phyloP scores from a whole-genome alignment of 1,139 yeast genomes.

The Waltiozyma sp. region DNA sequence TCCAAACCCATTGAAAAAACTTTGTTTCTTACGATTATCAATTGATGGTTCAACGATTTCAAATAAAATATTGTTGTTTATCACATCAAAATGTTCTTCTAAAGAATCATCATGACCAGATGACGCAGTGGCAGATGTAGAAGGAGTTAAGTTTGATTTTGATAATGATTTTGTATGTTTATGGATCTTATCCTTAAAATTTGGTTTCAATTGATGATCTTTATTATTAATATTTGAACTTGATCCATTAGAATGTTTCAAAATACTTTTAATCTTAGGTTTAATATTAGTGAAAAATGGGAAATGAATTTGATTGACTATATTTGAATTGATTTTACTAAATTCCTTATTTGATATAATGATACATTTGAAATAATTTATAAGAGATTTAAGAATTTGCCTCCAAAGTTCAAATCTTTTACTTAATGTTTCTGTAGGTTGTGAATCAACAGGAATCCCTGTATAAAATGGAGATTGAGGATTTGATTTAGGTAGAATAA shows the following conservation, averaged over 20 bases:
- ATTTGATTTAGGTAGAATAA: conserved; percentile 24
- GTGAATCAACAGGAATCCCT: conserved; percentile 21
- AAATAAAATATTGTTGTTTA: conserved; percentile 2
- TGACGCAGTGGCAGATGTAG: not conserved
- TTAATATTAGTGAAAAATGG: conserved; percentile 32
- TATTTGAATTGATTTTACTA: conserved; percentile 51
- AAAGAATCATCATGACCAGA: not conserved
- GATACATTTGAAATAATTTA: conserved; percentile 51
- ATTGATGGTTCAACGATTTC: conserved; percentile 22
- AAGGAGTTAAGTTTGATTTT: not conserved
- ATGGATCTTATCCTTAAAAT: conserved; percentile 16
- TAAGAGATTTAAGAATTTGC: conserved; percentile 50
- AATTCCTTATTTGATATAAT: conserved; percentile 59
- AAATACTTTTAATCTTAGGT: not conserved
- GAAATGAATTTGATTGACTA: conserved; percentile 50
- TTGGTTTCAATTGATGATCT: conserved; percentile 1
- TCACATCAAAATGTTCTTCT: not conserved
- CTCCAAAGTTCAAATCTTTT: conserved; percentile 63
- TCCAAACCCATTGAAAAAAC: conserved; percentile 40
- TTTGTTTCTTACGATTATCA: conserved; percentile 32
- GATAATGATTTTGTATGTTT: not conserved
- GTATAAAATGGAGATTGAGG: conserved; percentile 25
- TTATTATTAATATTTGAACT: not conserved
- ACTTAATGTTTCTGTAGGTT: conserved; percentile 27
- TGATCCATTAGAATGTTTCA: not conserved